Percentiles rank a stretch among this genome's conserved stretches.
Evolutionary conservation across 345 rosid species (phyloP).

Genomic region (Alliaria petiolata): DNA sequence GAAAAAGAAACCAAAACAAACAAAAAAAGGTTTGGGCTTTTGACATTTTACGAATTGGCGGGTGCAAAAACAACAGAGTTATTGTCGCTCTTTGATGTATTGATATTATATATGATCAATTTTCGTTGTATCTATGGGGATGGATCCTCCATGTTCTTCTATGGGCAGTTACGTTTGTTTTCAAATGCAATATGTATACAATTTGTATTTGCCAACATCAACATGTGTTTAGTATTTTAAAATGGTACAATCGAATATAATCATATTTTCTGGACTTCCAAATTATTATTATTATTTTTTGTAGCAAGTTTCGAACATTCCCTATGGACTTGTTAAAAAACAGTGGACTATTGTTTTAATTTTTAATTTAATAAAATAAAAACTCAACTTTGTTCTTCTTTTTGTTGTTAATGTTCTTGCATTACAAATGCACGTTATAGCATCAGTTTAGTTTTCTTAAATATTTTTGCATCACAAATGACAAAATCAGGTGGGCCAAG

Average conservation of each 20-base stretch:
- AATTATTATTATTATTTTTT: background rate
- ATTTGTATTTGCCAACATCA: background rate
- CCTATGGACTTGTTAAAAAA: conserved; percentile 3
- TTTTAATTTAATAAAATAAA: background rate
- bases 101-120: too few species aligned
- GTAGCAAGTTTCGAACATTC: background rate
- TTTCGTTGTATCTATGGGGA: background rate
- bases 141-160: background rate
- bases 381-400: conserved; percentile 1
- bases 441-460: background rate
- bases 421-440: conserved; percentile 31
- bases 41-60: too few species aligned
- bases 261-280: background rate
- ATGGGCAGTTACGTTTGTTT: background rate
- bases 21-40: too few species aligned
- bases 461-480: background rate
- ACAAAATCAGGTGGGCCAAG: conserved; percentile 29
- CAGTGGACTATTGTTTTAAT: conserved; percentile 12
- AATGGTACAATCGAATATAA: background rate
- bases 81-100: too few species aligned
- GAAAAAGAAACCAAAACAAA: too few species aligned
- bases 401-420: background rate
- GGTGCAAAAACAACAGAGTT: too few species aligned
- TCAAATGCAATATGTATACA: background rate
- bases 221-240: background rate